phyloP scores from a whole-genome alignment of 1,139 yeast species.

The Candida sp. region DNA sequence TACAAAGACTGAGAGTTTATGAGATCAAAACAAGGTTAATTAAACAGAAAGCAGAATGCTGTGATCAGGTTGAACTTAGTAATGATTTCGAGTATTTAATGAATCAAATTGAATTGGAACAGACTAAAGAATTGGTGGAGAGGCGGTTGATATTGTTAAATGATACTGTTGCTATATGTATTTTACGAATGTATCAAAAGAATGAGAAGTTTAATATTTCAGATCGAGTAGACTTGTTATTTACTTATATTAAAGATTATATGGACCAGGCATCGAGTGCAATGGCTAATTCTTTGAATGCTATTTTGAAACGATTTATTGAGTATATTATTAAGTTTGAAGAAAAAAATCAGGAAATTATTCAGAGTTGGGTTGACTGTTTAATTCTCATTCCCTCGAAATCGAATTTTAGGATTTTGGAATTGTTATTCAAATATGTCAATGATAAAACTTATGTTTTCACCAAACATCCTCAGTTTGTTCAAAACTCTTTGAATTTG shows the following conservation, averaged over 20 bases:
- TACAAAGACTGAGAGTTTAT: neutral
- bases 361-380: conserved; percentile 7
- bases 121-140: conserved; percentile 3
- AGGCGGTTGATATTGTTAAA: conserved; percentile 29
- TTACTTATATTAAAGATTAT: conserved; percentile 59
- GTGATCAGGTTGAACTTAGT: neutral
- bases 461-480: conserved; percentile 38
- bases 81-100: neutral
- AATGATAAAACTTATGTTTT: conserved; percentile 34
- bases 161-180: conserved; percentile 65
- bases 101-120: neutral
- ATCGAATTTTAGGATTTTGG: conserved; percentile 18
- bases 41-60: neutral
- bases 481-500: conserved; percentile 40
- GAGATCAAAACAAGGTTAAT: neutral
- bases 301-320: conserved; percentile 52
- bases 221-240: conserved; percentile 14
- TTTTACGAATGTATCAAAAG: conserved; percentile 48
- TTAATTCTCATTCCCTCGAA: conserved; percentile 8
- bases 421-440: conserved; percentile 47
- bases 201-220: conserved; percentile 3
- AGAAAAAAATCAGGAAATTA: neutral
- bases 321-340: conserved; percentile 22
- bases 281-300: conserved; percentile 62
- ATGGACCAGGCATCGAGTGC: conserved; percentile 75